Evolutionary conservation across 805 yeast species (phyloP).

Genomic region (Metschnikowia borealis): DNA sequence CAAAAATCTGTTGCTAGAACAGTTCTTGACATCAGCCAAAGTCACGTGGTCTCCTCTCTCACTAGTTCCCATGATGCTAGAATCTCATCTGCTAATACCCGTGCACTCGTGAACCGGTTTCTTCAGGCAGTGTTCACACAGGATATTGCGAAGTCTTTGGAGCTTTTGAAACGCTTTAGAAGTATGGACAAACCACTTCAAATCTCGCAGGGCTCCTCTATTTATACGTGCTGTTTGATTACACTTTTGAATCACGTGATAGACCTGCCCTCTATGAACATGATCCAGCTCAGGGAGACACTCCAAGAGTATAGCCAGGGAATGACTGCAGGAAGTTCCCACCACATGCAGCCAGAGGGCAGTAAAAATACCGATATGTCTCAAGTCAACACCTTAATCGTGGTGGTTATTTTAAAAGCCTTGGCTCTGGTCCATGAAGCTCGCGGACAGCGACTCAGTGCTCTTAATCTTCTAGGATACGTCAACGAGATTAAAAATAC

Average conservation of each 20-base stretch:
- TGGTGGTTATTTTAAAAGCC: neutral
- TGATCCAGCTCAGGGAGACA: neutral
- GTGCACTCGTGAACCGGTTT: constrained; percentile 13
- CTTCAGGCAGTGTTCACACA: constrained; percentile 14
- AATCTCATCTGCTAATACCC: constrained; percentile 7
- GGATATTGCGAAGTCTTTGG: constrained; percentile 7
- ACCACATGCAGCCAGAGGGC: neutral
- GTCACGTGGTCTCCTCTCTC: constrained; percentile 3
- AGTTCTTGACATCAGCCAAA: constrained; percentile 11
- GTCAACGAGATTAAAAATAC: neutral
- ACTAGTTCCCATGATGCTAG: neutral
- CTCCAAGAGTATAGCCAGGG: neutral
- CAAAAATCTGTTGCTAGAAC: neutral
- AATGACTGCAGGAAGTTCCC: neutral
- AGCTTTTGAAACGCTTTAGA: constrained; percentile 3
- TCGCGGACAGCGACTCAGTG: constrained; percentile 1
- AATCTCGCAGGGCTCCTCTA: neutral
- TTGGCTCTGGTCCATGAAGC: neutral
- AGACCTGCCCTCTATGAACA: neutral
- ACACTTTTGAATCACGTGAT: constrained; percentile 9
- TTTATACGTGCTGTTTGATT: constrained; percentile 13
- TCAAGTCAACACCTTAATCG: neutral
- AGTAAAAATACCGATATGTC: neutral
- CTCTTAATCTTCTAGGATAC: neutral
- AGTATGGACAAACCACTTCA: neutral